Evolutionary conservation across 2,329 filamentous ascomycete species (phyloP), one percentile per base, ranked within the genome.

Genomic region (Pezicula neosporulosa): DNA sequence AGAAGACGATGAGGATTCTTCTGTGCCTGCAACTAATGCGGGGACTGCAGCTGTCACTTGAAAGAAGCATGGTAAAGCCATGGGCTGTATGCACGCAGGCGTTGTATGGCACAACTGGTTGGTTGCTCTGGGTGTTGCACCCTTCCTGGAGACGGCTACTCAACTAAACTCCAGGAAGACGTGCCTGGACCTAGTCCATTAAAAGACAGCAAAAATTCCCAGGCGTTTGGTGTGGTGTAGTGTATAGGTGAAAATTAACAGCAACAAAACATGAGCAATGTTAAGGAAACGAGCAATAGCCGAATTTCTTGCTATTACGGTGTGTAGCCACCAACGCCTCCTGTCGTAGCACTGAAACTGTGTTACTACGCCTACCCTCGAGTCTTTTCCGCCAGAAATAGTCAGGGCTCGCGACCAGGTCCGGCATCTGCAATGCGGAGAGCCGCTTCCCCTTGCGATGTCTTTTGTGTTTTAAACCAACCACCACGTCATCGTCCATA

Each of bases 1-100:
- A 75, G 71, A 75, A 73, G 65, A 48, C 54, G 47, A 49, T 56
- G 56, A 52, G 53, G 58, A 60, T 60, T 50, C 53, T 62, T 60
- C 55, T 57, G 47, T 61, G 56, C 56, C 56, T 54, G 60, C 59
- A 60, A 60, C 61, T 66, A 57, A 64, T 63, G 65, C 60, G 66
- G 64, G 68, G 63, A 64, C 63, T 68, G 66, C 67, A 71, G 68
- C 65, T 70, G 68, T 70, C 67, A 72, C 67, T 66, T 68, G 61
- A 64, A 57, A 58, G 42, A 21, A 51, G 57, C 49, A 58, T 56
- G 48, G 51, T 56, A 52, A 54, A 56, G 50, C 48, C 56, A 60
- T 48, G 48, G 56, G 46, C 51, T 19, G 43, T 47, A 60, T 64
- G 62, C 63, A 63, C 54, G 53, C 56, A 65, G 54, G 63, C 62